These are phyloP conservation scores for Coelastrella sp. DNA, from an alignment of 139 green algal species.

Conservation along the genomic window DNA sequence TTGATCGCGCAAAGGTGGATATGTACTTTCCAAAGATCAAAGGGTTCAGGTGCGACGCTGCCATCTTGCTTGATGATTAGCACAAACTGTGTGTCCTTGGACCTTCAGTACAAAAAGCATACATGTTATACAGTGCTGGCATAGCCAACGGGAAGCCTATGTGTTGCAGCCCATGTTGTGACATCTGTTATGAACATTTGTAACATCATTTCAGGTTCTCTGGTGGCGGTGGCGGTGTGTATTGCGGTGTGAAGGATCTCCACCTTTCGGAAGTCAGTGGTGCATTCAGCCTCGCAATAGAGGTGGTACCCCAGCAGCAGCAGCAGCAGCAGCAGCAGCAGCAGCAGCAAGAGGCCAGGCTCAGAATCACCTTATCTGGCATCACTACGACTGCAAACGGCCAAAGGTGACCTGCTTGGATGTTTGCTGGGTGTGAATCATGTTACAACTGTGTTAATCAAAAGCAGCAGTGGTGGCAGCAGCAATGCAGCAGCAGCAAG, in stretches of 20 bases:
- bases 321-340: neutral
- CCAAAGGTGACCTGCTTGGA: no score
- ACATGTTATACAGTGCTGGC: no score
- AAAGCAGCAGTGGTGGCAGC: neutral
- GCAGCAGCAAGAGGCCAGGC: slow-evolving; percentile 9
- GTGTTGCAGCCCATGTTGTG: no score
- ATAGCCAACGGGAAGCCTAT: no score
- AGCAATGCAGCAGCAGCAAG: neutral
- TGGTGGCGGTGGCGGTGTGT: slow-evolving; percentile 77
- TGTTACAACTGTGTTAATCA: neutral
- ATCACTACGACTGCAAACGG: neutral
- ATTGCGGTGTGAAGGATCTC: slow-evolving; percentile 77
- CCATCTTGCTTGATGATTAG: no score
- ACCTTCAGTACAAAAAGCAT: no score
- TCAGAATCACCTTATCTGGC: slow-evolving; percentile 23
- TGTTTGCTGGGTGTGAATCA: neutral
- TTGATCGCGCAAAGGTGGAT: slow-evolving; percentile 75
- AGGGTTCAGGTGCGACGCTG: slow-evolving; percentile 78
- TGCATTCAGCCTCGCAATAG: slow-evolving; percentile 39
- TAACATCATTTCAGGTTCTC: slow-evolving; percentile 66
- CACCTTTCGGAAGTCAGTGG: slow-evolving; percentile 71
- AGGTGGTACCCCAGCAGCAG: neutral
- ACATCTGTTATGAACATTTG: no score
- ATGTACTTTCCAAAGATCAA: slow-evolving; percentile 76
- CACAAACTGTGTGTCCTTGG: no score